Conservation (phyloP, 495 filamentous ascomycete species). For the Physcia stellaris region DNA sequence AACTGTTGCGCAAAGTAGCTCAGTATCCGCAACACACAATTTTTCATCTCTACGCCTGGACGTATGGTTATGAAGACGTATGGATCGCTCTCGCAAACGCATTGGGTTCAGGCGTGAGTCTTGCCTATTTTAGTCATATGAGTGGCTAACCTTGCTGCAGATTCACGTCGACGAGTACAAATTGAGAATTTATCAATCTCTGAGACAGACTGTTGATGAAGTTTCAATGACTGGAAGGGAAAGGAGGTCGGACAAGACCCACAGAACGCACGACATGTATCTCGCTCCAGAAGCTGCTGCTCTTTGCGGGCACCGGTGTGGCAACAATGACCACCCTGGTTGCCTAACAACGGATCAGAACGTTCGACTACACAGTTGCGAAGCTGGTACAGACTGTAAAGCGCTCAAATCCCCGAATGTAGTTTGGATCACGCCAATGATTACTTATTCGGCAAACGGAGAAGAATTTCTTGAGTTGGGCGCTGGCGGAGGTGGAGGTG, state of each 20-base stretch:
- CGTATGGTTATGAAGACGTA: conserved; percentile 85
- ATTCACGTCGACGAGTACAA: conserved; percentile 81
- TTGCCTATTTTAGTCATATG: background rate
- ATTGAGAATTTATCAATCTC: conserved; percentile 53
- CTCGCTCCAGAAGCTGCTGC: conserved; percentile 43
- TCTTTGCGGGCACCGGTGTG: conserved; percentile 63
- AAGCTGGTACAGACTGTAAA: conserved; percentile 52
- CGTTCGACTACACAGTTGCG: conserved; percentile 80
- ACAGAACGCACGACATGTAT: conserved; percentile 18
- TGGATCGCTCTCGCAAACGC: conserved; percentile 70
- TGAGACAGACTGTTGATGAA: too few relatives aligned
- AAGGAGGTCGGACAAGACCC: too few relatives aligned
- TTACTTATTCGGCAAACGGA: conserved; percentile 42
- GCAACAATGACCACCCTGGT: conserved; percentile 53
- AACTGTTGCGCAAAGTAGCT: conserved; percentile 56
- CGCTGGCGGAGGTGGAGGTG: conserved; percentile 66
- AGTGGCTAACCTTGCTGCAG: conserved; percentile 22
- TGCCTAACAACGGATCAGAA: conserved; percentile 51
- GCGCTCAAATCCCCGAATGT: conserved; percentile 37
- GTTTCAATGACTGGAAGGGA: too few relatives aligned
- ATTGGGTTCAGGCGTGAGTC: conserved; percentile 46
- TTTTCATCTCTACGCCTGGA: conserved; percentile 86
- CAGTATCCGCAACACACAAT: conserved; percentile 59
- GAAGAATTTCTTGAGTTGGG: conserved; percentile 57
- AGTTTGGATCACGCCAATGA: conserved; percentile 68